These are phyloP conservation scores for Dothidotthia symphoricarpi DNA, from an alignment of 2,329 filamentous ascomycete species.

Conservation along the genomic window DNA sequence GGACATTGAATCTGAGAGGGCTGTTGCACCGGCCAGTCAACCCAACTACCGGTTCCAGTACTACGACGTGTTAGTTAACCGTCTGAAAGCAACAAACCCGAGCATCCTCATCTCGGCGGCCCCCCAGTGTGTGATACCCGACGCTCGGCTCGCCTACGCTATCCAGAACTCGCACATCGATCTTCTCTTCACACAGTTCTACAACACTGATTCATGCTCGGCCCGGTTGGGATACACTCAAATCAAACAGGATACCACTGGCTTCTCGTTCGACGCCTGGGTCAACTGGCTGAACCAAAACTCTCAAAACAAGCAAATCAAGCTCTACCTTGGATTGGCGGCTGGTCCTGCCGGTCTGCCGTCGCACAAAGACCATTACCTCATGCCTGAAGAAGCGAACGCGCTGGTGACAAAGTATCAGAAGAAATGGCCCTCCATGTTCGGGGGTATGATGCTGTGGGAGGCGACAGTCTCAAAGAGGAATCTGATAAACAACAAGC, in stretches of 20 bases:
- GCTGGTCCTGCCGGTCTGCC: constrained; percentile 26
- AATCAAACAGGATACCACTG: constrained; percentile 25
- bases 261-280: constrained; percentile 51
- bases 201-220: constrained; percentile 54
- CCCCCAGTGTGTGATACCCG: constrained; percentile 54
- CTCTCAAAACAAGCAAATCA: constrained; percentile 45
- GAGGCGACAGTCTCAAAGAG: constrained; percentile 52
- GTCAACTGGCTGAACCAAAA: constrained; percentile 37
- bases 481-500: constrained; percentile 47
- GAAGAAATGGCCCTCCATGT: constrained; percentile 41
- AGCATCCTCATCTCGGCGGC: constrained; percentile 53
- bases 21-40: constrained; percentile 20
- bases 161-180: constrained; percentile 51
- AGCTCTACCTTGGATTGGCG: constrained; percentile 55
- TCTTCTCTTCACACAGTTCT: constrained; percentile 57
- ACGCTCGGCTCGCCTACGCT: constrained; percentile 47
- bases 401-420: constrained; percentile 44
- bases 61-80: constrained; percentile 51
- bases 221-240: constrained; percentile 44
- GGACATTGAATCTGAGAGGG: constrained; percentile 43
- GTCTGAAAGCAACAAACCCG: constrained; percentile 42
- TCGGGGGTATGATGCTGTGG: constrained; percentile 62
- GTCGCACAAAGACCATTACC: constrained; percentile 42
- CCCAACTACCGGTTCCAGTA: constrained; percentile 39
- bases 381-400: constrained; percentile 49